phyloP scores from a whole-genome alignment of 2,329 filamentous ascomycete genomes.

The Fusarium sp. region DNA sequence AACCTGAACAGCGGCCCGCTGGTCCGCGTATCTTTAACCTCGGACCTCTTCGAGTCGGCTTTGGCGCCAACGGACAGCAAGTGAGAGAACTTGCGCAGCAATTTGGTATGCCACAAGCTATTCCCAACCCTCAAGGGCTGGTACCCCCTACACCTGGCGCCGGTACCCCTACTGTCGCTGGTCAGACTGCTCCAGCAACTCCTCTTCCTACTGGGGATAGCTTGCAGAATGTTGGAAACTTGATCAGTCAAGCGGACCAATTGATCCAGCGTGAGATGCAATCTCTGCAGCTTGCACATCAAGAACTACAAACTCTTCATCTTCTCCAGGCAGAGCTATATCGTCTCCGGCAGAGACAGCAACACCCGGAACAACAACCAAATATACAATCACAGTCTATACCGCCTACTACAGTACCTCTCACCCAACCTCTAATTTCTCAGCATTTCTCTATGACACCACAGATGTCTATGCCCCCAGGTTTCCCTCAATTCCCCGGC shows the following conservation, averaged over 20 bases:
- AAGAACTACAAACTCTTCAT: constrained; percentile 77
- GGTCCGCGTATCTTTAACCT: constrained; percentile 76
- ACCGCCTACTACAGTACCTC: constrained; percentile 19
- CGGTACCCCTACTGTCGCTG: constrained; percentile 31
- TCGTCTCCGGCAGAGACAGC: constrained; percentile 69
- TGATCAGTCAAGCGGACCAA: constrained; percentile 75
- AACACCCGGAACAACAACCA: constrained; percentile 48
- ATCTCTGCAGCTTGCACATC: constrained; percentile 70
- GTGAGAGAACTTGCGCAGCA: constrained; percentile 76
- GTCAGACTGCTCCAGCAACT: constrained; percentile 34
- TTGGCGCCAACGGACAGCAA: constrained; percentile 77
- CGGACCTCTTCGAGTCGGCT: constrained; percentile 80
- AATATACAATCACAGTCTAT: constrained; percentile 29
- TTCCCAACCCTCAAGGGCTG: constrained; percentile 43
- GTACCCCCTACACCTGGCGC: constrained; percentile 31
- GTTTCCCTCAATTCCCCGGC: constrained; percentile 41
- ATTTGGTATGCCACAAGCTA: constrained; percentile 61
- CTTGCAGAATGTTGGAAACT: constrained; percentile 64
- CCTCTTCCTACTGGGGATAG: constrained; percentile 47
- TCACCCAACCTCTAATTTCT: constrained; percentile 24
- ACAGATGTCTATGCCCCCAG: constrained; percentile 32
- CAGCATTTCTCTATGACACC: constrained; percentile 32
- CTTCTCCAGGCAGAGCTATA: constrained; percentile 75
- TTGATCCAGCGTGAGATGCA: constrained; percentile 77
- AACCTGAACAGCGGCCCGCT: constrained; percentile 41